Conservation (phyloP, 371 early-diverging fungal species). For the Mortierella sp. region DNA sequence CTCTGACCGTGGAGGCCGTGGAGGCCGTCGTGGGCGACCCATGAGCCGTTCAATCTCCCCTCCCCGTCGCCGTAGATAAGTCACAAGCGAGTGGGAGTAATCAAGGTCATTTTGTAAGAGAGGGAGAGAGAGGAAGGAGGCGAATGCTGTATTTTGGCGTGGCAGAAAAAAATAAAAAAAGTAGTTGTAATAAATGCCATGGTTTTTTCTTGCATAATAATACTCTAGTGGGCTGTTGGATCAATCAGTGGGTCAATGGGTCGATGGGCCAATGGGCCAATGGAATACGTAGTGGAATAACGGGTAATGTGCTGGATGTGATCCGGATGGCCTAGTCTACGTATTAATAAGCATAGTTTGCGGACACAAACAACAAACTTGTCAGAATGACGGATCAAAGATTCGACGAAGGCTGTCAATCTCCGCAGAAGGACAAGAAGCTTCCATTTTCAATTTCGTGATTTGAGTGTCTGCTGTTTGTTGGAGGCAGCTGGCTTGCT, state of each 20-base stretch:
- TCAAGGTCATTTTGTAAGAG: background rate
- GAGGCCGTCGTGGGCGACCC: conserved; percentile 35
- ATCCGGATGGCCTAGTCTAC: too few species aligned
- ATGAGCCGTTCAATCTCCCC: conserved; percentile 44
- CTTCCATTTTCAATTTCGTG: background rate
- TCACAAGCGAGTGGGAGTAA: too few species aligned
- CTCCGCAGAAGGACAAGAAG: conserved; percentile 2
- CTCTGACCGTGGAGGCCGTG: conserved; percentile 36
- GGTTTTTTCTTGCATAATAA: background rate
- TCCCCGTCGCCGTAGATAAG: conserved; percentile 46
- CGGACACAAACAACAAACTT: background rate
- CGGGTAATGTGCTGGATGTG: too few species aligned
- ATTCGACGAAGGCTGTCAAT: background rate
- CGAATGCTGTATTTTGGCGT: background rate
- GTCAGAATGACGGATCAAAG: too few species aligned
- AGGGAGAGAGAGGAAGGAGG: background rate
- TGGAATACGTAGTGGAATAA: too few species aligned
- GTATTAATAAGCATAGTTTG: too few species aligned
- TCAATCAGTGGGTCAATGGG: too few species aligned
- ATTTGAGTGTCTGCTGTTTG: too few species aligned
- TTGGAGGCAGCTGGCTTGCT: conserved; percentile 15
- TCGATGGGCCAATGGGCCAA: too few species aligned
- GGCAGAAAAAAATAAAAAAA: background rate
- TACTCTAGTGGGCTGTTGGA: background rate
- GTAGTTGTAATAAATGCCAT: background rate